Percentiles rank a stretch among this genome's conserved stretches.
These are phyloP conservation scores for Diphasiastrum complanatum DNA, from an alignment of 83 land plant genomes.

Conservation along the genomic window DNA sequence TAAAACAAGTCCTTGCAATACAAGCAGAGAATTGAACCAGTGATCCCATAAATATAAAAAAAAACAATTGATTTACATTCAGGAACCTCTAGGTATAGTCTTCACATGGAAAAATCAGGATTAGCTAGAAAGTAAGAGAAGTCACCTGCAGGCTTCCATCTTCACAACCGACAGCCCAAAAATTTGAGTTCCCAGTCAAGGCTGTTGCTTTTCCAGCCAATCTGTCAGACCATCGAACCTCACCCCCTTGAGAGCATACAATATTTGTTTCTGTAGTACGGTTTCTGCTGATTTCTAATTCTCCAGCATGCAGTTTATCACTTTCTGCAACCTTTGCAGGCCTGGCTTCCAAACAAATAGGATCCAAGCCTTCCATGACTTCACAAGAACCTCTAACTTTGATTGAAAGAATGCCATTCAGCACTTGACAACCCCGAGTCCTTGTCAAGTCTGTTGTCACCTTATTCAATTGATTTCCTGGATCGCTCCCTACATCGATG, in stretches of 20 bases:
- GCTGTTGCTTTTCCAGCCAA: conserved; percentile 74
- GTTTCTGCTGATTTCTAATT: conserved; percentile 4
- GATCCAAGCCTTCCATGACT: conserved; percentile 40
- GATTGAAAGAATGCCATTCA: conserved; percentile 49
- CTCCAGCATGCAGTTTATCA: neutral
- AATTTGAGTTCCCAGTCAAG: conserved; percentile 67
- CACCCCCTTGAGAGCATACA: conserved; percentile 58
- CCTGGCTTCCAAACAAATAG: conserved; percentile 77
- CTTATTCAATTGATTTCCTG: too few species aligned
- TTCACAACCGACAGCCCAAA: conserved; percentile 74
- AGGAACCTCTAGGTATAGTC: too few species aligned
- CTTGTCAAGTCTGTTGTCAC: too few species aligned
- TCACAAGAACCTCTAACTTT: conserved; percentile 42
- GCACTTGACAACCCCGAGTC: conserved; percentile 18
- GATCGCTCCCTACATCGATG: too few species aligned
- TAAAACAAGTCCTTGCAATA: too few species aligned
- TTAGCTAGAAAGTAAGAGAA: too few species aligned
- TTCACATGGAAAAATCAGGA: too few species aligned
- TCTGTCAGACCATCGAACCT: conserved; percentile 76
- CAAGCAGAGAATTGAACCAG: too few species aligned
- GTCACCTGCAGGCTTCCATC: conserved; percentile 82
- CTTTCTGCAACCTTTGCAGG: conserved; percentile 21
- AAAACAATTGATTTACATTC: too few species aligned
- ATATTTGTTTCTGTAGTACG: conserved; percentile 59
- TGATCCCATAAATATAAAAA: too few species aligned